phyloP scores from a whole-genome alignment of 345 rosid species.

The Hypericum androsaemum region DNA sequence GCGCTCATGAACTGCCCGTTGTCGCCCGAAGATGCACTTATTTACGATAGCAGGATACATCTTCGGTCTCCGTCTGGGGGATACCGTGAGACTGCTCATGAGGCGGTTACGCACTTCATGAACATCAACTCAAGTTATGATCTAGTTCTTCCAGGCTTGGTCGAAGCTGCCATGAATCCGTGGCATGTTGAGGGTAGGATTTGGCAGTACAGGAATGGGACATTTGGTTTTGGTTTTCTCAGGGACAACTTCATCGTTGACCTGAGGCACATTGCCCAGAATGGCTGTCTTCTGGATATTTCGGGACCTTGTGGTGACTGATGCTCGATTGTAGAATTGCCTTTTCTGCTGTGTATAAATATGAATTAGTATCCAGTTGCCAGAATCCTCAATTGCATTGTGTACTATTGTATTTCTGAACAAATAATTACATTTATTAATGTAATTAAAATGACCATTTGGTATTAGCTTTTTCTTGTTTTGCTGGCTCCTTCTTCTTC shows the following conservation, averaged over 20 bases:
- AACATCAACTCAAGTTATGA: constrained; percentile 57
- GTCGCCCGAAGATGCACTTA: constrained; percentile 41
- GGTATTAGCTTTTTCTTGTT: too few species aligned
- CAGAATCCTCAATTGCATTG: constrained; percentile 1
- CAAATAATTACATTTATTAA: too few species aligned
- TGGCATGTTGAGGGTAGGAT: constrained; percentile 62
- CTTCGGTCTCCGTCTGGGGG: constrained; percentile 22
- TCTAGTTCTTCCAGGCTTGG: constrained; percentile 32
- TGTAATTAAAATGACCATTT: too few species aligned
- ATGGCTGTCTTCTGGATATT: constrained; percentile 52
- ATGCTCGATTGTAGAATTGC: neutral
- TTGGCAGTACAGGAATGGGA: constrained; percentile 65
- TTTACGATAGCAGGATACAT: constrained; percentile 45
- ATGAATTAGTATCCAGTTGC: neutral
- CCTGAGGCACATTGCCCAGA: constrained; percentile 47
- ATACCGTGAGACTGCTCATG: constrained; percentile 14
- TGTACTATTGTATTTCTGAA: neutral
- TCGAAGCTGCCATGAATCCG: constrained; percentile 24
- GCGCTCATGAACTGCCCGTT: constrained; percentile 34
- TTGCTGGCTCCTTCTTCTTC: too few species aligned
- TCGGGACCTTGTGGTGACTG: constrained; percentile 16
- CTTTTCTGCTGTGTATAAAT: neutral
- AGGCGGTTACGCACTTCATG: constrained; percentile 40
- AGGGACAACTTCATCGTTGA: constrained; percentile 51
- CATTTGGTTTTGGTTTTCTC: constrained; percentile 78